Evolutionary conservation across 2,329 filamentous ascomycete genomes (phyloP), one percentile per base, ranked within the genome.

Genomic region (Xylariaceae sp.): DNA sequence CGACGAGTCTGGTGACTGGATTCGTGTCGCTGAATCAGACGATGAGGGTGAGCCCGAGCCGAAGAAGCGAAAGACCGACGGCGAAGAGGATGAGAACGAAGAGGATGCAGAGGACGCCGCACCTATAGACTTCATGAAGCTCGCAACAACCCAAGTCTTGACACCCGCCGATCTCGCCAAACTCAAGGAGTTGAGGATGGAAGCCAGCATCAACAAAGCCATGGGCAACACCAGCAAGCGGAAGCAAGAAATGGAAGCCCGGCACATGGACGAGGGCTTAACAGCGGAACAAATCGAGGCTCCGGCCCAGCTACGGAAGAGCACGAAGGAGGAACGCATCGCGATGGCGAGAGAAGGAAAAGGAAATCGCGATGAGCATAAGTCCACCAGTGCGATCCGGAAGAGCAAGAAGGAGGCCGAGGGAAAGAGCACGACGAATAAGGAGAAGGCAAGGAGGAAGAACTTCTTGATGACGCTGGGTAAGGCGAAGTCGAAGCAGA

Each of bases 391-490:
- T 58, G 91, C 91, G 14, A 86, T 89, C 67, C 81, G 89, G 64
- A 90, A 90, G 78, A 84, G 90, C 69, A 90, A 92, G 79, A 96
- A 96, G 81, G 84, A 87, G 64, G 80, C 84, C 2, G 83, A 91
- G 73, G 94, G 94, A 65, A 97, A 97, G 84, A 96, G 89, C 69
- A 92, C 90, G 36, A 97, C 93, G 60, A 99, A 99, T 74, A 89
- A 89, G 75, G 94, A 99, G 78, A 99, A 99, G 83, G 84, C 89
- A 40, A 80, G 93, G 62, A 90, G 90, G 81, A 99, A 99, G 88
- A 99, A 99, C 72, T 96, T 99, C 74, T 70, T 99, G 64, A 99
- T 99, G 94, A 97, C 93, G 38, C 74, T 99, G 54, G 90, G 93
- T 53, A 97, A 99, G 78, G 94, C 94, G 11, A 95, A 94, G 79